Percentiles rank a stretch among this genome's conserved stretches.
Evolutionary conservation across 2,329 filamentous ascomycete species (phyloP).

Genomic region (Onygenales sp.): DNA sequence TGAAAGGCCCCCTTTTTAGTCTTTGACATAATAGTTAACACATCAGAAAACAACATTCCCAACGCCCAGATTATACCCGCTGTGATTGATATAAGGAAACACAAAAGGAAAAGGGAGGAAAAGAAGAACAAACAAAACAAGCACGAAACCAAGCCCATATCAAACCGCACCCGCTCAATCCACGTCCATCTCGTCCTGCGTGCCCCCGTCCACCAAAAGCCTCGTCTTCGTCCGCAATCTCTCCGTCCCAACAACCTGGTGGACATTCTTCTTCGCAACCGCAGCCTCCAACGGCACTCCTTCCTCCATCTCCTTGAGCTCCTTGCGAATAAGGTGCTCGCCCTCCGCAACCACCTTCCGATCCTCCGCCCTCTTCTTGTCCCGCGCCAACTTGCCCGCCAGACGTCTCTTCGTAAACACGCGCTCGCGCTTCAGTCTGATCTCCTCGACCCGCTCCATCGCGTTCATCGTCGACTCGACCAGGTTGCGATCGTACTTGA

Average conservation of each 20-base stretch:
- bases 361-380: slow-evolving; percentile 67
- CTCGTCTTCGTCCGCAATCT: slow-evolving; percentile 32
- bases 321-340: slow-evolving; percentile 78
- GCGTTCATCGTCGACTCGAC: slow-evolving; percentile 79
- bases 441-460: slow-evolving; percentile 84
- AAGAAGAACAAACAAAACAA: neutral
- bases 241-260: slow-evolving; percentile 33
- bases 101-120: slow-evolving; percentile 4
- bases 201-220: slow-evolving; percentile 35
- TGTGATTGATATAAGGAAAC: slow-evolving; percentile 1
- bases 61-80: slow-evolving; percentile 1
- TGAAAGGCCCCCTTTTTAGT: neutral
- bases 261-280: slow-evolving; percentile 27
- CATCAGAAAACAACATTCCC: neutral
- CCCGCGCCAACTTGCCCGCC: slow-evolving; percentile 66
- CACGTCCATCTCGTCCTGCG: slow-evolving; percentile 39
- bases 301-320: slow-evolving; percentile 48
- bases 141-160: neutral
- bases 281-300: slow-evolving; percentile 23
- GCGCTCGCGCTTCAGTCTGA: slow-evolving; percentile 71
- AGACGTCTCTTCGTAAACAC: slow-evolving; percentile 92
- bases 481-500: slow-evolving; percentile 91
- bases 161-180: slow-evolving; percentile 23
- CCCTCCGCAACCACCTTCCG: slow-evolving; percentile 85
- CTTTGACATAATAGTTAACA: neutral